A percentile compares a stretch with the other conserved stretches of the same genome.
Evolutionary conservation across 2,329 filamentous ascomycete genomes (phyloP).

Genomic region (Monascus ruber): DNA sequence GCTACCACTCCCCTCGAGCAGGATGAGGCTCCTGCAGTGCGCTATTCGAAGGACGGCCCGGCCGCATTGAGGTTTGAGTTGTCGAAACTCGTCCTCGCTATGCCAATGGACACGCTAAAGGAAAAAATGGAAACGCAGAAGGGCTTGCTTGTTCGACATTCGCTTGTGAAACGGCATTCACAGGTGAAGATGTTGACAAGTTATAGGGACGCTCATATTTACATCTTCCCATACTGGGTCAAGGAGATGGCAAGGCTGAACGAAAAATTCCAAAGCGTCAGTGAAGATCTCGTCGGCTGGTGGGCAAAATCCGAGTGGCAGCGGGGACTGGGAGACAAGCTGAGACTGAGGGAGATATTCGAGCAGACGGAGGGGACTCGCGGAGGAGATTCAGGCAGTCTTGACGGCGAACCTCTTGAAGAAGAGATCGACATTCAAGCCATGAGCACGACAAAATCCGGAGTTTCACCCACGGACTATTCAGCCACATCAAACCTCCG

Average conservation of each 20-base stretch:
- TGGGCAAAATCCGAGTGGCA: conserved; percentile 96
- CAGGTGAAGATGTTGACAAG: conserved; percentile 69
- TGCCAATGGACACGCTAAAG: conserved; percentile 79
- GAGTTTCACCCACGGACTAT: conserved; percentile 2
- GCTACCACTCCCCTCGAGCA: conserved; percentile 58
- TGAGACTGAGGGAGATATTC: conserved; percentile 59
- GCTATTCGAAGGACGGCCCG: conserved; percentile 39
- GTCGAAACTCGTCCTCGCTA: conserved; percentile 71
- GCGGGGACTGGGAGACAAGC: conserved; percentile 62
- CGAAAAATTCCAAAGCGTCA: conserved; percentile 72
- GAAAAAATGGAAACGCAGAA: conserved; percentile 69
- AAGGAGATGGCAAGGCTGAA: conserved; percentile 72
- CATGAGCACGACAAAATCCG: conserved; percentile 42
- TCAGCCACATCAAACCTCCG: conserved; percentile 3
- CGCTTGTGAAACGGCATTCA: conserved; percentile 62
- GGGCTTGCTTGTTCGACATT: conserved; percentile 56
- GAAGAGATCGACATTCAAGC: conserved; percentile 44
- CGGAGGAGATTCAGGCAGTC: conserved; percentile 27
- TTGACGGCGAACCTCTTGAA: conserved; percentile 33
- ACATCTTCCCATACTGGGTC: conserved; percentile 87
- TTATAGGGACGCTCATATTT: conserved; percentile 85
- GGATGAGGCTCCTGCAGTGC: conserved; percentile 39
- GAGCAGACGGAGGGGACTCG: conserved; percentile 30
- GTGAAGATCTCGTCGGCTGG: conserved; percentile 86
- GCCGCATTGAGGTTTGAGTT: conserved; percentile 57